Evolutionary conservation across 768 basidiomycete genomes (phyloP).

Genomic region (Podaxis carcinomalis): DNA sequence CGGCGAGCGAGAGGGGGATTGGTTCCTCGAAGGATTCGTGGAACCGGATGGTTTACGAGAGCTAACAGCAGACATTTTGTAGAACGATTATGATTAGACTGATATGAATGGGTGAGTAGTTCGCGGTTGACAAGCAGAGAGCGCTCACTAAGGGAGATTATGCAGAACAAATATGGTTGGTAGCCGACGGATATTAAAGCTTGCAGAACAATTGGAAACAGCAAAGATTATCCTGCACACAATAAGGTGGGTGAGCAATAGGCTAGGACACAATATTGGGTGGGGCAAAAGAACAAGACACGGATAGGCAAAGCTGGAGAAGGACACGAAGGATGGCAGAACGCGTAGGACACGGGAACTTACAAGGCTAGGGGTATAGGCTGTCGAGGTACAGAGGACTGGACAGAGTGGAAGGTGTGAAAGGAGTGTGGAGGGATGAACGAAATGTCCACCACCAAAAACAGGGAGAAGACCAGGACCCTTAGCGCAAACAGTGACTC

Average conservation of each 20-base stretch:
- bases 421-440: slow-evolving; percentile 18
- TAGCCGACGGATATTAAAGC: not conserved
- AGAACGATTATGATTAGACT: slow-evolving; percentile 13
- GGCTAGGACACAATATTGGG: not conserved
- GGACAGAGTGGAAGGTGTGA: slow-evolving; percentile 23
- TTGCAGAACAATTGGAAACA: not conserved
- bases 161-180: slow-evolving; percentile 6
- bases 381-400: slow-evolving; percentile 20
- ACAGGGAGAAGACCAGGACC: slow-evolving; percentile 13
- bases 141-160: slow-evolving; percentile 1
- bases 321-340: not conserved
- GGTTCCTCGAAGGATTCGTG: slow-evolving; percentile 59
- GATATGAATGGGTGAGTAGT: slow-evolving; percentile 22
- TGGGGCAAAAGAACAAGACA: not conserved
- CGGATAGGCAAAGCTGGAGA: not conserved
- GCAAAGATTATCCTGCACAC: not conserved
- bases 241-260: not conserved
- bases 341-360: not conserved
- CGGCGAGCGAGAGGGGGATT: slow-evolving; percentile 60
- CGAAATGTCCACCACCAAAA: slow-evolving; percentile 3
- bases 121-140: slow-evolving; percentile 14
- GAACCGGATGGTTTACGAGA: slow-evolving; percentile 69
- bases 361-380: slow-evolving; percentile 9
- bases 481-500: slow-evolving; percentile 18
- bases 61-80: slow-evolving; percentile 36